phyloP scores from a whole-genome alignment of 257 asterid species.

The Fraxinus anomala region DNA sequence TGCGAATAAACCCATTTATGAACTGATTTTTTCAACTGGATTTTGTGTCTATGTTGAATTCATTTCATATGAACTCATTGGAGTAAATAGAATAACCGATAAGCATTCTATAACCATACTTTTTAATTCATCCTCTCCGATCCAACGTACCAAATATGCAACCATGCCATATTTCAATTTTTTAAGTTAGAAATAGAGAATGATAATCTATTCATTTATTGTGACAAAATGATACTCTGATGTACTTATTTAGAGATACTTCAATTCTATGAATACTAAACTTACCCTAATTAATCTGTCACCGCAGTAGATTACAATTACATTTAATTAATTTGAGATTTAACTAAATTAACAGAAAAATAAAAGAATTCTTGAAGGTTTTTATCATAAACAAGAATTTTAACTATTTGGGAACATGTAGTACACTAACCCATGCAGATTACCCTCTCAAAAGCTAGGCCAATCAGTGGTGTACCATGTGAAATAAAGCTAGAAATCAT shows the following conservation, averaged over 20 bases:
- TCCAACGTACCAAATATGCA: no score
- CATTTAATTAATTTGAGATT: not conserved
- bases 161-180: no score
- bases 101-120: no score
- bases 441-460: conserved; percentile 21
- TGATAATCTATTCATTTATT: not conserved
- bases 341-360: not conserved
- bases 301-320: not conserved
- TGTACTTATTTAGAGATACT: no score
- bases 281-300: not conserved
- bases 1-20: no score
- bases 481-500: conserved; percentile 27
- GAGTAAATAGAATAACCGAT: not conserved
- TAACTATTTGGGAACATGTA: not conserved
- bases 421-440: not conserved
- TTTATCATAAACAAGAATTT: not conserved
- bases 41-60: not conserved
- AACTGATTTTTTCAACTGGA: no score
- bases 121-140: no score
- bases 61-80: not conserved
- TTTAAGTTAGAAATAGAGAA: no score
- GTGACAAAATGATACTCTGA: not conserved
- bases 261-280: no score
- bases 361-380: not conserved
- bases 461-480: conserved; percentile 41